These are phyloP conservation scores for Phytophthora podocarpi DNA, from an alignment of 352 stramenopile genomes.

Conservation along the genomic window DNA sequence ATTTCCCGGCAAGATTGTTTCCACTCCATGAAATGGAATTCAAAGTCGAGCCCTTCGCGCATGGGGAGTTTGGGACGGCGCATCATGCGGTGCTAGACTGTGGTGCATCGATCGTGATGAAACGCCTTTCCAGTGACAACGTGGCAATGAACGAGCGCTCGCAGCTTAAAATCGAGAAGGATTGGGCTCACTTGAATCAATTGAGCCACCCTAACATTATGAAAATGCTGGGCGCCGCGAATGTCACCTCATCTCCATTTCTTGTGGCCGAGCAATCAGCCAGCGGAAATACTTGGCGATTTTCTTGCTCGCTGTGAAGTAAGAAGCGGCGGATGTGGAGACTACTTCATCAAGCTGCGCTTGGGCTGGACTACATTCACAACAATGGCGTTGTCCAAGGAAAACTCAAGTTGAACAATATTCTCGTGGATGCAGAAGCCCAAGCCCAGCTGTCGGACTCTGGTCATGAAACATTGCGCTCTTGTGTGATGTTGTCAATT, in stretches of 20 bases:
- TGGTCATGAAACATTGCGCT: neutral
- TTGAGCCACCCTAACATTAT: slow-evolving; percentile 39
- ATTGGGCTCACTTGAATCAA: slow-evolving; percentile 3
- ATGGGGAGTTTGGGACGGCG: slow-evolving; percentile 18
- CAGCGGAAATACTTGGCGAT: slow-evolving; percentile 16
- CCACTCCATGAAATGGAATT: slow-evolving; percentile 13
- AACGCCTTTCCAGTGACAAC: slow-evolving; percentile 22
- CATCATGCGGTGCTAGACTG: no score
- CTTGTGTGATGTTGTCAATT: neutral
- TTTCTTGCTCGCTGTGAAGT: slow-evolving; percentile 1
- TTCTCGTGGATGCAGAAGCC: neutral
- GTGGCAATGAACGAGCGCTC: neutral
- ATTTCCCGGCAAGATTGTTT: neutral
- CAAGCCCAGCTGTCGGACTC: neutral
- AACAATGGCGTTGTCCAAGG: neutral
- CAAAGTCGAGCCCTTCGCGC: neutral
- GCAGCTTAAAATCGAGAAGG: neutral
- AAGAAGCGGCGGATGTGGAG: slow-evolving; percentile 20
- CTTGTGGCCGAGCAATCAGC: slow-evolving; percentile 28
- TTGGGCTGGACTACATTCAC: slow-evolving; percentile 34
- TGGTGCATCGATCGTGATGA: no score
- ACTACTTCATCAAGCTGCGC: slow-evolving; percentile 28
- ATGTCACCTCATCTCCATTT: slow-evolving; percentile 27
- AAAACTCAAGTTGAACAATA: neutral
- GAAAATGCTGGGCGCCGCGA: slow-evolving; percentile 32